Evolutionary conservation across 805 yeast genomes (phyloP).

Genomic region (Zygosaccharomyces siamensis): DNA sequence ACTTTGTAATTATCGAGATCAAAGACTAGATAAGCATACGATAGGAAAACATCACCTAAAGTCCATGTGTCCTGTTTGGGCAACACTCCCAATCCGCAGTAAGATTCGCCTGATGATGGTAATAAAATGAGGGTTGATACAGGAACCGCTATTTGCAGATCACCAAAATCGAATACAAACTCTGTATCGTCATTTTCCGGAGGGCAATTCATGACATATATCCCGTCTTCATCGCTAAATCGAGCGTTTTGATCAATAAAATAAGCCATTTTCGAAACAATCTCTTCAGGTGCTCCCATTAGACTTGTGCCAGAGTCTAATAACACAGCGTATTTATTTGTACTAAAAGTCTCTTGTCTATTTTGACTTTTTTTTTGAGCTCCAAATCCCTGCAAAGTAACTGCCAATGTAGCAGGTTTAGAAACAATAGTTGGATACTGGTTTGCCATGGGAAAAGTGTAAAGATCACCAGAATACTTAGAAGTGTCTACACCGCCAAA

Average conservation of each 20-base stretch:
- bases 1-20: slow-evolving; percentile 47
- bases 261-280: slow-evolving; percentile 32
- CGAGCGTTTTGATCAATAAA: slow-evolving; percentile 30
- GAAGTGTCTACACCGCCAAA: slow-evolving; percentile 62
- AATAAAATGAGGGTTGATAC: slow-evolving; percentile 18
- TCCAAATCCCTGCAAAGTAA: slow-evolving; percentile 43
- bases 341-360: slow-evolving; percentile 21
- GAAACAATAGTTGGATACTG: slow-evolving; percentile 25
- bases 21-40: slow-evolving; percentile 54
- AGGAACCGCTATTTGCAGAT: slow-evolving; percentile 50
- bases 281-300: slow-evolving; percentile 40
- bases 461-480: slow-evolving; percentile 47
- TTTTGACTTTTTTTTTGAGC: slow-evolving; percentile 20
- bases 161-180: slow-evolving; percentile 49
- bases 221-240: slow-evolving; percentile 36
- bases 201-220: slow-evolving; percentile 42
- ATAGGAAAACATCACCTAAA: slow-evolving; percentile 56
- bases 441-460: slow-evolving; percentile 47
- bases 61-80: slow-evolving; percentile 34
- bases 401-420: slow-evolving; percentile 41
- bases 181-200: slow-evolving; percentile 22
- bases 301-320: slow-evolving; percentile 59
- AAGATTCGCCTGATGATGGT: slow-evolving; percentile 22
- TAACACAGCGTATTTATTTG: slow-evolving; percentile 36
- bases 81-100: slow-evolving; percentile 44